Conservation (phyloP, 73 alveolate genomes). For the Blepharisma japonicum region DNA sequence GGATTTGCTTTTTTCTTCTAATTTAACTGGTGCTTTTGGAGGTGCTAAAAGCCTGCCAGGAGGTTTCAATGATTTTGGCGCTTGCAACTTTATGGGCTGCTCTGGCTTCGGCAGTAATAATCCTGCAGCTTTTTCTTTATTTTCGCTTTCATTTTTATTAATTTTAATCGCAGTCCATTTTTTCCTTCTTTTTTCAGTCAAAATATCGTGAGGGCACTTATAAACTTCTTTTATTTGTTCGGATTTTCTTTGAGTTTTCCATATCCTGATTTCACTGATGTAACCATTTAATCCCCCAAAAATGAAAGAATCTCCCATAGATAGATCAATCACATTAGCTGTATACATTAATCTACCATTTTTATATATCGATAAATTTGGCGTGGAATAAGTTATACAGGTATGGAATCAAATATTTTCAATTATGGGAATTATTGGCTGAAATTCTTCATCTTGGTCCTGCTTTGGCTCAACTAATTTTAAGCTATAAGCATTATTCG, state of each 20-base stretch:
- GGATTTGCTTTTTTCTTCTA: too few species aligned
- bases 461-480: too few species aligned
- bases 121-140: neutral
- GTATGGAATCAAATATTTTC: neutral
- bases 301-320: neutral
- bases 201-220: slow-evolving; percentile 10
- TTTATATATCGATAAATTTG: neutral
- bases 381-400: neutral
- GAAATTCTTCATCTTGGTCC: too few species aligned
- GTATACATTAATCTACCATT: neutral
- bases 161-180: neutral
- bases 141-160: neutral
- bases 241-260: slow-evolving; percentile 5
- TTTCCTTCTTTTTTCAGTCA: slow-evolving; percentile 11
- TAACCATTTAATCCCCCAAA: neutral
- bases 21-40: too few species aligned
- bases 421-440: too few species aligned
- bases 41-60: too few species aligned
- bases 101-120: too few species aligned
- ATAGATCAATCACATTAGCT: neutral
- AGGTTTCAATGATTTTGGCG: too few species aligned
- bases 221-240: slow-evolving; percentile 17
- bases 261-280: slow-evolving; percentile 16
- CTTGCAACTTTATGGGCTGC: too few species aligned
- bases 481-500: too few species aligned